Conservation (phyloP, 768 basidiomycete species). For the Mycena albidolilacea region DNA sequence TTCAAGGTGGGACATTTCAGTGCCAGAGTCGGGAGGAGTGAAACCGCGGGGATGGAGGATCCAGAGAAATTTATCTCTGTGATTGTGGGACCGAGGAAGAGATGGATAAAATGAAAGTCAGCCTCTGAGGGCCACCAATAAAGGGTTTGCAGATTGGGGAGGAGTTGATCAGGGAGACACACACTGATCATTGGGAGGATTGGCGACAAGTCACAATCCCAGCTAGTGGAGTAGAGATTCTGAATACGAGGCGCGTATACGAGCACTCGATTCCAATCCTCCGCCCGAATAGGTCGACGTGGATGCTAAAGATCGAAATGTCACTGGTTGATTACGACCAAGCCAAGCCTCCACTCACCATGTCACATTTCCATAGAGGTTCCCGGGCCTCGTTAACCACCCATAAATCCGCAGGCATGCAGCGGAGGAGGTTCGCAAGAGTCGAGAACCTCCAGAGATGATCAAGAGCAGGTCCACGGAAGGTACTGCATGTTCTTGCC, state of each 20-base stretch:
- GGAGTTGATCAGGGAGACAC: constrained; percentile 19
- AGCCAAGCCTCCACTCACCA: constrained; percentile 29
- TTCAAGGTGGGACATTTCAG: constrained; percentile 23
- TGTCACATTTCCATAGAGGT: constrained; percentile 4
- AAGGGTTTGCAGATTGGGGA: constrained; percentile 25
- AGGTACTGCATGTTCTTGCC: constrained; percentile 22
- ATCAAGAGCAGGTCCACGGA: constrained; percentile 15
- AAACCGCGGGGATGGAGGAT: constrained; percentile 9
- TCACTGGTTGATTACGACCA: constrained; percentile 14
- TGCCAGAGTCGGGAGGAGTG: constrained; percentile 21
- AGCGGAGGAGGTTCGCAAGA: constrained; percentile 22
- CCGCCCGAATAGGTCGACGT: constrained; percentile 18
- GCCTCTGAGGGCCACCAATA: neutral
- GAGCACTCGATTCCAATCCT: constrained; percentile 16
- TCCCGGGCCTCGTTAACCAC: neutral
- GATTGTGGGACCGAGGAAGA: constrained; percentile 24
- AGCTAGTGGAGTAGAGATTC: constrained; percentile 1
- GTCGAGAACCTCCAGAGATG: constrained; percentile 15
- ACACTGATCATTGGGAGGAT: constrained; percentile 18
- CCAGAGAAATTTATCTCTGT: constrained; percentile 3
- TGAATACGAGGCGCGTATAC: constrained; percentile 3
- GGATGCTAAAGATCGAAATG: no score
- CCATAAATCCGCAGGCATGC: constrained; percentile 28
- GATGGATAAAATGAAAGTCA: constrained; percentile 21
- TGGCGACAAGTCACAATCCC: constrained; percentile 7